A percentile compares a stretch with the other conserved stretches of the same genome.
phyloP scores from a whole-genome alignment of 2,329 filamentous ascomycete genomes.

The Seiridium unicorne region DNA sequence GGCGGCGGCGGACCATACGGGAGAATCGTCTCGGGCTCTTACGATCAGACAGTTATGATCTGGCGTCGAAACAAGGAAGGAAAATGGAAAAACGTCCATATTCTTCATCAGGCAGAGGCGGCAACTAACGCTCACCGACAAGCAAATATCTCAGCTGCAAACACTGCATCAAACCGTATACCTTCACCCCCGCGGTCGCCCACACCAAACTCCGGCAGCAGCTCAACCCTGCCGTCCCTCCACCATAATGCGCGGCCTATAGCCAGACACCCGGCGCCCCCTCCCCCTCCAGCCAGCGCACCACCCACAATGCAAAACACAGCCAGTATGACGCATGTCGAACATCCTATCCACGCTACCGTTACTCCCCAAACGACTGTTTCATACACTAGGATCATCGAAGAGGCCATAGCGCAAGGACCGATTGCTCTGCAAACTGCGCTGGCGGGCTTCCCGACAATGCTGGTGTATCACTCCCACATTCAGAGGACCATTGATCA shows the following conservation, averaged over 20 bases:
- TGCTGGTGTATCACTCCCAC: slow-evolving; percentile 46
- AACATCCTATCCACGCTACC: slow-evolving; percentile 29
- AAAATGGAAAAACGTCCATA: slow-evolving; percentile 77
- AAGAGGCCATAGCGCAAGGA: slow-evolving; percentile 51
- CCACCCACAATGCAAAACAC: slow-evolving; percentile 22
- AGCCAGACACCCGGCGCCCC: slow-evolving; percentile 13
- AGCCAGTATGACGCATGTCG: slow-evolving; percentile 25
- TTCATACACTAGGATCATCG: slow-evolving; percentile 52
- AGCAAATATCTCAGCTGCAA: slow-evolving; percentile 4
- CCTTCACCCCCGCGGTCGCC: neutral
- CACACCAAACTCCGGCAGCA: neutral
- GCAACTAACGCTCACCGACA: slow-evolving; percentile 45
- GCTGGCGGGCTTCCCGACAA: slow-evolving; percentile 44
- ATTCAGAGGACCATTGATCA: slow-evolving; percentile 51
- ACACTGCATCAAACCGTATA: neutral
- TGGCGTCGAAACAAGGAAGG: slow-evolving; percentile 87
- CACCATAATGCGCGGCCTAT: slow-evolving; percentile 10
- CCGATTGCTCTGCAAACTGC: slow-evolving; percentile 43
- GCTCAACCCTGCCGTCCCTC: slow-evolving; percentile 57
- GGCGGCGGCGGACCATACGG: slow-evolving; percentile 87
- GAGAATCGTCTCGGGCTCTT: slow-evolving; percentile 95
- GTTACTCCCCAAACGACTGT: slow-evolving; percentile 32
- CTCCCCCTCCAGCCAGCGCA: slow-evolving; percentile 20
- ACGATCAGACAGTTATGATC: slow-evolving; percentile 93
- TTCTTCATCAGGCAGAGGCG: slow-evolving; percentile 72